Conservation (phyloP, 1,139 yeast genomes). For the Scheffersomyces cryptocercus region DNA sequence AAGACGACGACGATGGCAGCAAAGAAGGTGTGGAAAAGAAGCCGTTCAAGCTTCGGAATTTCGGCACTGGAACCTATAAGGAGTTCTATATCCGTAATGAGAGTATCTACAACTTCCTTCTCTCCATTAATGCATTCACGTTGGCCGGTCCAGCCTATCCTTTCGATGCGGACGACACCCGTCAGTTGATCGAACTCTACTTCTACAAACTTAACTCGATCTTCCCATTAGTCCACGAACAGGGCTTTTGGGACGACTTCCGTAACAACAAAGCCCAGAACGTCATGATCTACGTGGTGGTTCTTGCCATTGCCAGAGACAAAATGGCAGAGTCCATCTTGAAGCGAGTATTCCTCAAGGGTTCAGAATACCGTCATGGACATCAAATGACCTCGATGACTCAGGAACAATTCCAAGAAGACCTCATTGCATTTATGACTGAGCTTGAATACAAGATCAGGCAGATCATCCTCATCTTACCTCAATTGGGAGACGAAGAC, state of each 20-base stretch:
- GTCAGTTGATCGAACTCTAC: constrained; percentile 28
- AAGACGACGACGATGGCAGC: constrained; percentile 5
- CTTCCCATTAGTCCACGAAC: constrained; percentile 33
- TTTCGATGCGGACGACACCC: constrained; percentile 22
- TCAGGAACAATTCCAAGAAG: constrained; percentile 10
- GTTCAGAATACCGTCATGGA: neutral
- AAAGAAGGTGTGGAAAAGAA: constrained; percentile 4
- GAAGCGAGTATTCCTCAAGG: constrained; percentile 17
- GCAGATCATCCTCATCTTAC: constrained; percentile 33
- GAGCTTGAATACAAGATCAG: constrained; percentile 39
- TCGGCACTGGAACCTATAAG: constrained; percentile 13
- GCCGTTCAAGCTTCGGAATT: constrained; percentile 13
- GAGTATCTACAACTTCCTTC: constrained; percentile 21
- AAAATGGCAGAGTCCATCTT: constrained; percentile 29
- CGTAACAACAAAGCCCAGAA: constrained; percentile 21
- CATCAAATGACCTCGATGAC: constrained; percentile 3
- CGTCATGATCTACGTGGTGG: constrained; percentile 28
- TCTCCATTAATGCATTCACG: constrained; percentile 35
- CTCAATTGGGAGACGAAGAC: constrained; percentile 40
- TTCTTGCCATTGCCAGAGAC: constrained; percentile 31
- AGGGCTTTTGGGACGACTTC: constrained; percentile 31
- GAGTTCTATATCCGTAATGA: constrained; percentile 16
- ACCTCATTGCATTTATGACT: constrained; percentile 20
- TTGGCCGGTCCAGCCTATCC: constrained; percentile 25
- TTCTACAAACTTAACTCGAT: constrained; percentile 35